Base-by-base conservation (phyloP, 1,284 basidiomycete genomes). In the Tranzscheliella williamsii region DNA sequence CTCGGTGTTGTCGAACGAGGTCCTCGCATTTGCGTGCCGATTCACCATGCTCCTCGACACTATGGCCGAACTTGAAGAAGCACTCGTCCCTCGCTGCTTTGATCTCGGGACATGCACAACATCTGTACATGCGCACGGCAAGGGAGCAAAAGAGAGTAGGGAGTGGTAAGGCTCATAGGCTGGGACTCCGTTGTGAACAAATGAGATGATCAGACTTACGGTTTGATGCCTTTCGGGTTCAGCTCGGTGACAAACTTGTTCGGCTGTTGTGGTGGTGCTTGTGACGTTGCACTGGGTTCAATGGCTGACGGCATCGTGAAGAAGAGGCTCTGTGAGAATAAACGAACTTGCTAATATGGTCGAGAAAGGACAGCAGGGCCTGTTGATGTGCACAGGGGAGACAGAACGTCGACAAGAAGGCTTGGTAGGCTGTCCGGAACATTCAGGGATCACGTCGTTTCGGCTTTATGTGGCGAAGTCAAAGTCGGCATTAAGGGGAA, bases 71-170 rank as follows among this genome's bases (percentile, higher is more conserved):
- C 60, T 85, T 84, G 65, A 97, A 81, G 82, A 95, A 96, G 80
- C 94, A 98, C 68, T 92, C 88, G 79, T 98, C 94, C 26, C 94
- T 84, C 21, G 83, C 84, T 6, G 86, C 84, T 79, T 98, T 98
- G 1, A 92, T 95, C 69, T 92, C 85, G 12, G 92, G 91, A 79
- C 93, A 98, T 35, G 93, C 93, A 73, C 93, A 97, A 75, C 93
- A 97, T 42, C 81, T 79, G 60, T 7, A 33, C n/a, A n/a, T n/a
- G n/a, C n/a, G n/a, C n/a, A n/a, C n/a, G n/a, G n/a, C n/a, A n/a
- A n/a, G n/a, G n/a, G n/a, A n/a, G n/a, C n/a, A n/a, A n/a, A n/a
- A n/a, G n/a, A n/a, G n/a, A n/a, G n/a, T n/a, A n/a, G n/a, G n/a
- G n/a, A n/a, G n/a, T n/a, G n/a, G n/a, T n/a, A n/a, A n/a, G n/a